phyloP scores from a whole-genome alignment of 1,284 basidiomycete genomes.

The Trichosporon inkin region DNA sequence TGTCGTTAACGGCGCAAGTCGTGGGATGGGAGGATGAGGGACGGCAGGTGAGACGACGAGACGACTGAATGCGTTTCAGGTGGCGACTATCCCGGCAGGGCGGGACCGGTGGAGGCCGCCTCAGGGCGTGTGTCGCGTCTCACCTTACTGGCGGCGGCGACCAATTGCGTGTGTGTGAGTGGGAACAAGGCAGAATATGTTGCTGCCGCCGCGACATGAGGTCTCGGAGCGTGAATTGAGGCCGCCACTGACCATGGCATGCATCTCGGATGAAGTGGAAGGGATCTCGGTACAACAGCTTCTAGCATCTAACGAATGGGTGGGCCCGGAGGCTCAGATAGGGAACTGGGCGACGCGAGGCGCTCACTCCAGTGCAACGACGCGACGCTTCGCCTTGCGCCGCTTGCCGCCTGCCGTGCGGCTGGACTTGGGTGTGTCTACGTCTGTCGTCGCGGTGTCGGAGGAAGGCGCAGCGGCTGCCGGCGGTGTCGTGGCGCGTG shows the following conservation, averaged over 20 bases:
- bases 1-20: background rate
- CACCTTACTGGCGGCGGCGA: background rate
- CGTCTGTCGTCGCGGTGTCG: background rate
- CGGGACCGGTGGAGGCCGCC: background rate
- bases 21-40: background rate
- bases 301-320: too few relatives aligned
- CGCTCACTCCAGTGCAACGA: background rate
- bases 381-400: background rate
- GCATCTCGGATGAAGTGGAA: too few relatives aligned
- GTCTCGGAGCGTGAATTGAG: too few relatives aligned
- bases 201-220: too few relatives aligned
- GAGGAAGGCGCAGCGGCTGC: background rate
- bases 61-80: constrained; percentile 3
- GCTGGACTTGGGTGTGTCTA: background rate
- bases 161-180: too few relatives aligned
- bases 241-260: too few relatives aligned
- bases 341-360: too few relatives aligned
- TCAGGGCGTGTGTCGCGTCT: background rate
- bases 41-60: background rate
- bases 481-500: background rate
- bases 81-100: background rate
- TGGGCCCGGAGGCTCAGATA: too few relatives aligned
- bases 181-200: too few relatives aligned
- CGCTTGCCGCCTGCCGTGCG: background rate
- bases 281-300: too few relatives aligned